Evolutionary conservation across 192 early-diverging fungal genomes (phyloP).

Genomic region (Umbelopsis sp.): DNA sequence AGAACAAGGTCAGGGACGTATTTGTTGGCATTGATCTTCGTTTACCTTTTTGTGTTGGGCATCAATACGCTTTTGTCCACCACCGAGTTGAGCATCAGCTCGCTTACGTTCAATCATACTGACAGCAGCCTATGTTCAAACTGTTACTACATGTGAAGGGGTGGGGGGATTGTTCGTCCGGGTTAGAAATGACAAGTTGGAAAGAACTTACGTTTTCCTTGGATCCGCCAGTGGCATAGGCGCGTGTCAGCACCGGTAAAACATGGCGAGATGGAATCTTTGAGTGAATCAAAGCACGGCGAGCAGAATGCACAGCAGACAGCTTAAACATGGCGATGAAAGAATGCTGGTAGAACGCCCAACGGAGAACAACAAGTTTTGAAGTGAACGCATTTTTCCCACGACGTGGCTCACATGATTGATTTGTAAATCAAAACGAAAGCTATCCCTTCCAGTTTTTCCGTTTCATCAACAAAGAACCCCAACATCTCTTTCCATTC

Average conservation of each 20-base stretch:
- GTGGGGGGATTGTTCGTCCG: not conserved
- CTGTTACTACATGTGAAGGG: not conserved
- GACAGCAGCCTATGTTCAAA: conserved; percentile 34
- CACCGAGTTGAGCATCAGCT: conserved; percentile 71
- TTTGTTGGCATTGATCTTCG: not conserved
- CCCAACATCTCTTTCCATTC: not conserved
- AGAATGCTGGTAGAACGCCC: not conserved
- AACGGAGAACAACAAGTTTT: not conserved
- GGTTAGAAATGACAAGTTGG: not conserved
- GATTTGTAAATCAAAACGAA: not conserved
- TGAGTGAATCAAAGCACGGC: not conserved
- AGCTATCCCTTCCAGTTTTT: not conserved
- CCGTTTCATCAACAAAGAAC: not conserved
- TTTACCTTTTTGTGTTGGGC: conserved; percentile 86
- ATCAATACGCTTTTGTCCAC: conserved; percentile 77
- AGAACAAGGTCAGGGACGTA: not conserved
- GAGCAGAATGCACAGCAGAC: not conserved
- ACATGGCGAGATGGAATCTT: not conserved
- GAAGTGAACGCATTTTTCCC: not conserved
- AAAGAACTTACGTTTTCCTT: conserved; percentile 9
- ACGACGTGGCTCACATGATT: conserved; percentile 10
- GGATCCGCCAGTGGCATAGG: conserved; percentile 11
- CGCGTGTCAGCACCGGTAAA: conserved; percentile 1
- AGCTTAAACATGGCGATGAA: conserved; percentile 10
- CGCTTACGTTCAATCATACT: conserved; percentile 67